Evolutionary conservation across 768 basidiomycete species (phyloP).

Genomic region (Lactarius tabidus): DNA sequence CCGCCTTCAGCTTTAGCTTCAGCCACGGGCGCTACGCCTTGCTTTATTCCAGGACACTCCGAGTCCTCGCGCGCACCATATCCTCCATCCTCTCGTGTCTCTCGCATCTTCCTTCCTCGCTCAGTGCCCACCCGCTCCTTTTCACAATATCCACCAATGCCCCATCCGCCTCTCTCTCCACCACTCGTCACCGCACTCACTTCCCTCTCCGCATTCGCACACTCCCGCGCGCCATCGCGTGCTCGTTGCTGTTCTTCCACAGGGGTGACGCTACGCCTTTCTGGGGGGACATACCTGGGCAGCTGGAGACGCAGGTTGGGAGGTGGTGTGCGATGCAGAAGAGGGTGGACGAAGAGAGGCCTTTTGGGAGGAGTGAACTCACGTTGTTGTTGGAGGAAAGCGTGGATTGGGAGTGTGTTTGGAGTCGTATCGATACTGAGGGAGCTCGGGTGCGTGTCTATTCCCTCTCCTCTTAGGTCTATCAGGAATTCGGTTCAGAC

Average conservation of each 20-base stretch:
- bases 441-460: constrained; percentile 35
- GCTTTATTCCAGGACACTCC: too few species aligned
- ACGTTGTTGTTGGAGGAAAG: constrained; percentile 24
- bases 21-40: too few species aligned
- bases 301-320: constrained; percentile 48
- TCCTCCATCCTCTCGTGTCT: constrained; percentile 15
- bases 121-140: constrained; percentile 37
- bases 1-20: too few species aligned
- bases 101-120: constrained; percentile 17
- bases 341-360: constrained; percentile 15
- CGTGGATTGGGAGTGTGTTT: constrained; percentile 50
- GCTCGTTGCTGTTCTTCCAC: constrained; percentile 56
- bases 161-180: constrained; percentile 34
- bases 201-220: constrained; percentile 41
- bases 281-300: constrained; percentile 60
- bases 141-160: constrained; percentile 49
- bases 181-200: constrained; percentile 29
- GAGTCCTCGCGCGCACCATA: constrained; percentile 20
- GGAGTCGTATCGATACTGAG: constrained; percentile 42
- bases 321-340: constrained; percentile 64
- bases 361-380: constrained; percentile 6
- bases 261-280: constrained; percentile 44
- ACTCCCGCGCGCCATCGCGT: constrained; percentile 37
- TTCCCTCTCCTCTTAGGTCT: neutral
- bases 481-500: constrained; percentile 22